These are phyloP conservation scores for Pestalotiopsis sp. DNA, from an alignment of 2,329 filamentous ascomycete genomes.

Conservation along the genomic window DNA sequence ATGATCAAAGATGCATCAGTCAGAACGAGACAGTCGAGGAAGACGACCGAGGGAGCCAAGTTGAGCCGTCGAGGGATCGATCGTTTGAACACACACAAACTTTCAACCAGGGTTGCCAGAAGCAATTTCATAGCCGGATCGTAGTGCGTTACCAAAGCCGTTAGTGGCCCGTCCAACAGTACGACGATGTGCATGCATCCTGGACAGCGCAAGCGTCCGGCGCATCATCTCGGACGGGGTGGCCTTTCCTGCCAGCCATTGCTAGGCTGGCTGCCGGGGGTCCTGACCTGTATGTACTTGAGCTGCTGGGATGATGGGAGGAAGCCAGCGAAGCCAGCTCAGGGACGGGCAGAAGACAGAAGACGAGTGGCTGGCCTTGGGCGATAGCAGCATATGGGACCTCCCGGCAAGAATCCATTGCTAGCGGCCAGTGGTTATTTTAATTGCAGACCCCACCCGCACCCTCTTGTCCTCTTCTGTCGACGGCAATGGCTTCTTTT, in stretches of 20 bases:
- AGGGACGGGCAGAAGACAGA: not conserved
- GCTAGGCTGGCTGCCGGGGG: not conserved
- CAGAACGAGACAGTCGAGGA: not conserved
- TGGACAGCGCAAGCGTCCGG: not conserved
- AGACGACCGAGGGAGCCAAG: not conserved
- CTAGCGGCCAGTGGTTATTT: conserved; percentile 9
- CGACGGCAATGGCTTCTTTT: conserved; percentile 1
- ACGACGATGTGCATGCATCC: not conserved
- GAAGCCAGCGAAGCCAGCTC: not conserved
- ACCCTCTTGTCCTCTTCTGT: conserved; percentile 4
- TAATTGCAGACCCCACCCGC: conserved; percentile 8
- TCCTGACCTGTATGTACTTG: not conserved
- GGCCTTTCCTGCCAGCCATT: not conserved
- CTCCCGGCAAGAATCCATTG: not conserved
- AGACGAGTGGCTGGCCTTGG: not conserved
- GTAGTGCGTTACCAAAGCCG: conserved; percentile 6
- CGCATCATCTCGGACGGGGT: not conserved
- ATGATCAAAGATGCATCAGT: not conserved
- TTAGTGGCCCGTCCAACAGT: not conserved
- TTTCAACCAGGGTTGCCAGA: not conserved
- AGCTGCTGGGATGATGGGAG: conserved; percentile 4
- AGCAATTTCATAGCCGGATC: conserved; percentile 7
- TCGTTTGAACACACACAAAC: not conserved
- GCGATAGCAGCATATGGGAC: not conserved
- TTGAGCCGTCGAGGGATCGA: not conserved